Evolutionary conservation across 345 rosid species (phyloP), one percentile per base, ranked within the genome.

Genomic region (Noccaea caerulescens): DNA sequence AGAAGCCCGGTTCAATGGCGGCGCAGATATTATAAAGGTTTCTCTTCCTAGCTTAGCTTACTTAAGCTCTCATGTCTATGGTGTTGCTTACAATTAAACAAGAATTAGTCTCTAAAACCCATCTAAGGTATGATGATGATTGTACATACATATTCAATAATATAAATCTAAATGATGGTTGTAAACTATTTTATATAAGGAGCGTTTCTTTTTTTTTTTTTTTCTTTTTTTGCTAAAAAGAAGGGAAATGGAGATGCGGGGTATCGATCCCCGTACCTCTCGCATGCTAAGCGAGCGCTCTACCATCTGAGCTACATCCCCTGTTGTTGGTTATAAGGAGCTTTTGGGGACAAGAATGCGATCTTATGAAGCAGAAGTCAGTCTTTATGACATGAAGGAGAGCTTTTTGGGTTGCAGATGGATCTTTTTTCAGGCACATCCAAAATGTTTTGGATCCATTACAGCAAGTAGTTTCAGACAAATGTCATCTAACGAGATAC

Each of bases 401-500:
- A 16, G 43, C 7, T 12, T 10, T 42, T 58, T 11, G 10, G 42
- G 37, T 20, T 72, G 68, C 79, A 89, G 96, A 87, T 63, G 98
- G 98, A 76, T 85, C 90, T 39, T 27, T 75, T 47, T 83, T 81
- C 20, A 84, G 80, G 77, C 76, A 82, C 49, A 38, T 82, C 51
- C 94, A 89, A 66, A 75, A 64, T 5, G 60, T 78, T 10, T 72
- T 89, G 18, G 80, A 89, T 68, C 98, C 96, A 33, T 34, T 88
- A 76, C 98, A 88, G 42, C 86, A 82, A 75, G 49, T 73, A 8
- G 71, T 88, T 60, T 54, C 82, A 2, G 94, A 87, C 67, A 92
- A 96, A 13, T 92, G 98, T 27, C 96, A 86, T 79, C 80, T 89
- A n/a, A 85, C 89, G 4, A 83, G 92, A 58, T 73, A 82, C 30